Evolutionary conservation across 2,329 filamentous ascomycete species (phyloP).

Genomic region (Hymenoscyphus occultus): DNA sequence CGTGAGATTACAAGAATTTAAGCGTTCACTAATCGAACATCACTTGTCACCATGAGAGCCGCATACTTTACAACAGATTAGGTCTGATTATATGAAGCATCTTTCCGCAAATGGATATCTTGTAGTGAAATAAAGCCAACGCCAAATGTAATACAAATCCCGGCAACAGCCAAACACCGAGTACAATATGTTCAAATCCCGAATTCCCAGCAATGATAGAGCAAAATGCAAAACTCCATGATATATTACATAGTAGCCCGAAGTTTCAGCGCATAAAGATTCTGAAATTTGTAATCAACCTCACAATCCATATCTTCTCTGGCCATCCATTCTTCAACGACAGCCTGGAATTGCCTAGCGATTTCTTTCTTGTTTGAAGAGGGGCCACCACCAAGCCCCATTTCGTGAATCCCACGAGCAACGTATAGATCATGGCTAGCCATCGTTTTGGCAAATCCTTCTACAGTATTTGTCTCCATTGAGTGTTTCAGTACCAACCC

Average conservation of each 20-base stretch:
- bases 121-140: conserved; percentile 22
- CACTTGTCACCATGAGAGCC: not conserved
- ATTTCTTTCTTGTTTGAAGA: conserved; percentile 14
- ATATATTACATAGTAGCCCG: conserved; percentile 3
- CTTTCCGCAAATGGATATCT: conserved; percentile 30
- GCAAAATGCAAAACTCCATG: conserved; percentile 6
- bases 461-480: conserved; percentile 16
- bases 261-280: conserved; percentile 11
- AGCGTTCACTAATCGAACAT: not conserved
- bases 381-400: conserved; percentile 22
- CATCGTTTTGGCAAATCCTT: conserved; percentile 11
- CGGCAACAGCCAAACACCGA: conserved; percentile 4
- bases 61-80: not conserved
- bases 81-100: not conserved
- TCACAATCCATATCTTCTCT: conserved; percentile 15
- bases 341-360: conserved; percentile 15
- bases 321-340: conserved; percentile 25
- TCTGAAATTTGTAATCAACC: conserved; percentile 25
- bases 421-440: conserved; percentile 26
- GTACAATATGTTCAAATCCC: not conserved
- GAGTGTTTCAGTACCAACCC: conserved; percentile 22
- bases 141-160: conserved; percentile 19
- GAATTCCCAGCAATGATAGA: not conserved
- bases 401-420: conserved; percentile 16
- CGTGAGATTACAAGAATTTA: not conserved